Base-by-base conservation (phyloP, 257 asterid species). In the Jaltomata sinuosa region DNA sequence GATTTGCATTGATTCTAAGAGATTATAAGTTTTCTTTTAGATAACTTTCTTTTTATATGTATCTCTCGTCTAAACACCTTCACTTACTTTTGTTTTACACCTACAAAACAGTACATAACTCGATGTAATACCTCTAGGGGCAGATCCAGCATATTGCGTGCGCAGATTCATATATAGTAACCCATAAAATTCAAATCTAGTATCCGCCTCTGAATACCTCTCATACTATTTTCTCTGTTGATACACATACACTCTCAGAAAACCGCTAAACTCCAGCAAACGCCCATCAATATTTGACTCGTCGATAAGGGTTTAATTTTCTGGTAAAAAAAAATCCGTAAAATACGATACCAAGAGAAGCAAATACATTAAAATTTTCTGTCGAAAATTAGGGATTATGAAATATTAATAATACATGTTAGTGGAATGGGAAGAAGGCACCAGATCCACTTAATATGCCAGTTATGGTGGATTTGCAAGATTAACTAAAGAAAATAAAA, bases 401-500 rank as follows among this genome's bases (percentile, higher is more conserved):
- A 11, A 12, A 27, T 64, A 16, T 16, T 67, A 3, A 67, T 67
- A 3, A 32, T 18, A 32, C 27, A 21, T 68, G 16, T 68, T 68
- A 34, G 47, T 68, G 3, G 8, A 21, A 19, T 9, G 8, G 29
- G 29, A 42, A 6, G 14, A 25, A 25, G 80, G 80, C 38, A 42
- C 80, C 80, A 72, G 80, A 72, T 72, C 80, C 80, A 12, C 36
- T 42, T 72, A 72, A 22, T 42, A 72, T 22, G 55, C 57, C 36
- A 42, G 4, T 8, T 42, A 42, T 42, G 14, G 36, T 42, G 57
- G 55, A 34, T 27, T 22, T 22, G 36, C 36, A 72, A 22, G 36
- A 22, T 6, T 72, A 68, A 3, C 50, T 34, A 34, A 68, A 18
- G 32, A 34, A 15, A 34, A 68, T 19, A 34, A 18, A 68, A 68